Evolutionary conservation across 805 yeast genomes (phyloP), one percentile per base, ranked within the genome.

Genomic region (Yamadazyma kitorensis): DNA sequence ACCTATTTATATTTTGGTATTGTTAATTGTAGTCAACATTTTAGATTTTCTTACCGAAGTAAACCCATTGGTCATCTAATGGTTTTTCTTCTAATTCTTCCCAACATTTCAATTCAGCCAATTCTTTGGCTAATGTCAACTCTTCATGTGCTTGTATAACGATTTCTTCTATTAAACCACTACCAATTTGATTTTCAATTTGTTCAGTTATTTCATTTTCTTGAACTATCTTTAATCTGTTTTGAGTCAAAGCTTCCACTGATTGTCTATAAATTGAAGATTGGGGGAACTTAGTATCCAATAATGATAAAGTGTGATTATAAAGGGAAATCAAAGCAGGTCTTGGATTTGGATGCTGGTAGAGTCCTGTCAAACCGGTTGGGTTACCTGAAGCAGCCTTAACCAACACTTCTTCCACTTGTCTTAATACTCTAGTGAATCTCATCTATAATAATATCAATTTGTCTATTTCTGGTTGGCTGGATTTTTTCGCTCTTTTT

Each of bases 81-180:
- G 94, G 89, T 58, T 80, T 73, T 57, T 83, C 94, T 57, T 78
- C 86, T 40, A 86, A 72, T 43, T 79, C 85, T 49, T 82, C 88
- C 95, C 95, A 86, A 24, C 58, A 57, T 58, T 81, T 79, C 74
- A 81, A 74, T 43, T 72, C 76, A 31, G 82, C 80, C 69, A 86
- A 65, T 55, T 80, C 72, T 51, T 75, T 64, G 31, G 85, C 80
- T 48, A 86, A 71, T 36, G 70, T 72, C 49, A 76, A 75, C 64
- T 86, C 95, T 40, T 85, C 93, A 48, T 80, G 74, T 11, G 95
- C 95, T 66, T 86, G 95, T 40, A 85, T 70, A 36, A 86, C 54
- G 39, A 86, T 64, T 66, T 86, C 95, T 63, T 86, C 95, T 43
- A 86, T 80, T 50, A 86, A 73, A 2, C 95, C 95, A 43, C 82